Conservation (phyloP, 2,329 filamentous ascomycete species). For the Cyclaneusma minus region DNA sequence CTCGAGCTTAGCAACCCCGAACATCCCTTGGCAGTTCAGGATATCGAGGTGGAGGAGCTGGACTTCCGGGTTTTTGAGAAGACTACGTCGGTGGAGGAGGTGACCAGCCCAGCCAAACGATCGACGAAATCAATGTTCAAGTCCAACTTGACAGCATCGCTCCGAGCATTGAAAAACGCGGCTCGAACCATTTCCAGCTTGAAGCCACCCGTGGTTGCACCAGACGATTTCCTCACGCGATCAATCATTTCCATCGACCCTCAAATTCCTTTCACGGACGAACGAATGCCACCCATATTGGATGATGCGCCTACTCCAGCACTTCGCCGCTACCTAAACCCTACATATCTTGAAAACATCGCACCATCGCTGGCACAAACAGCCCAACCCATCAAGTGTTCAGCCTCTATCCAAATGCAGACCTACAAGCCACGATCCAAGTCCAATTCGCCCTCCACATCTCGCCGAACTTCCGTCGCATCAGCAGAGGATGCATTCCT, state of each 20-base stretch:
- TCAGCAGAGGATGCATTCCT: conserved; percentile 17
- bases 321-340: conserved; percentile 52
- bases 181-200: conserved; percentile 47
- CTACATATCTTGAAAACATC: conserved; percentile 39
- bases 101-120: conserved; percentile 3
- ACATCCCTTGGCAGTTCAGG: conserved; percentile 31
- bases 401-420: conserved; percentile 57
- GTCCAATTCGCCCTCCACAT: conserved; percentile 23
- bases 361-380: conserved; percentile 23
- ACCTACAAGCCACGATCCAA: conserved; percentile 40
- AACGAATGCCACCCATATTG: conserved; percentile 45
- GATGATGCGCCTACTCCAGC: conserved; percentile 51
- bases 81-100: conserved; percentile 5
- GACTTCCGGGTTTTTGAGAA: conserved; percentile 31
- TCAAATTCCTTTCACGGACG: conserved; percentile 50
- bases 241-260: conserved; percentile 54
- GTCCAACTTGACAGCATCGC: conserved; percentile 52
- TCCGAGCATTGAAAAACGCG: conserved; percentile 45
- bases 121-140: conserved; percentile 36
- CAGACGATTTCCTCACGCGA: conserved; percentile 50
- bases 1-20: conserved; percentile 25
- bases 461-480: conserved; percentile 12
- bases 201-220: conserved; percentile 46
- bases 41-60: conserved; percentile 26
- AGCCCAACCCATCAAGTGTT: conserved; percentile 30